These are phyloP conservation scores for Hydnomerulius pinastri DNA, from an alignment of 768 basidiomycete genomes.

Conservation along the genomic window DNA sequence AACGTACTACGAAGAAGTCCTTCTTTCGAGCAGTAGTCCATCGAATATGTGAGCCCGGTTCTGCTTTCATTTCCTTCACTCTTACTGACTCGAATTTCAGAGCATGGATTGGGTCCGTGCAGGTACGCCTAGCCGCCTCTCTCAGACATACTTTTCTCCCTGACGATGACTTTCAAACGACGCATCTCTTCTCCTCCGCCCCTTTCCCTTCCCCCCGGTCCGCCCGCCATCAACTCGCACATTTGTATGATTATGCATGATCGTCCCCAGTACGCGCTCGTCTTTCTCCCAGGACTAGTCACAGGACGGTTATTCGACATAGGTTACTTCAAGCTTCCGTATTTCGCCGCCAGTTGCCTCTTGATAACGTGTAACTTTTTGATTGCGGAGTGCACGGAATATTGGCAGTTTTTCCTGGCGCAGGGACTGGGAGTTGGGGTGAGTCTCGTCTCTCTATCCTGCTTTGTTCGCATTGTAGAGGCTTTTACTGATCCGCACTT, in stretches of 20 bases:
- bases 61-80: background rate
- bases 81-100: constrained; percentile 36
- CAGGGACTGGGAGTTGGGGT: constrained; percentile 73
- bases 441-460: constrained; percentile 21
- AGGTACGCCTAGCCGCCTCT: constrained; percentile 39
- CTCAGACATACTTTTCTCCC: background rate
- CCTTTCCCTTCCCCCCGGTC: background rate
- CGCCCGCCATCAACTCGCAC: too few relatives aligned
- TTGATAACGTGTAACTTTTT: constrained; percentile 62
- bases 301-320: constrained; percentile 74
- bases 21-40: constrained; percentile 50
- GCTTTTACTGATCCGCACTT: background rate
- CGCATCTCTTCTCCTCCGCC: background rate
- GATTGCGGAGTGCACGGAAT: constrained; percentile 67
- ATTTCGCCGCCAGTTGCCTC: constrained; percentile 47
- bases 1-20: constrained; percentile 60
- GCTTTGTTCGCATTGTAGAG: background rate
- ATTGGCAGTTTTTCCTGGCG: constrained; percentile 79
- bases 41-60: constrained; percentile 58
- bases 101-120: constrained; percentile 80
- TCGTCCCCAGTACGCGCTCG: constrained; percentile 54
- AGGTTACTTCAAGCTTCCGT: constrained; percentile 60
- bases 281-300: constrained; percentile 62
- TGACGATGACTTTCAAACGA: background rate
- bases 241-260: background rate